Evolutionary conservation across 2,329 filamentous ascomycete genomes (phyloP), one percentile per base, ranked within the genome.

Genomic region (Emericellopsis cladophorae): DNA sequence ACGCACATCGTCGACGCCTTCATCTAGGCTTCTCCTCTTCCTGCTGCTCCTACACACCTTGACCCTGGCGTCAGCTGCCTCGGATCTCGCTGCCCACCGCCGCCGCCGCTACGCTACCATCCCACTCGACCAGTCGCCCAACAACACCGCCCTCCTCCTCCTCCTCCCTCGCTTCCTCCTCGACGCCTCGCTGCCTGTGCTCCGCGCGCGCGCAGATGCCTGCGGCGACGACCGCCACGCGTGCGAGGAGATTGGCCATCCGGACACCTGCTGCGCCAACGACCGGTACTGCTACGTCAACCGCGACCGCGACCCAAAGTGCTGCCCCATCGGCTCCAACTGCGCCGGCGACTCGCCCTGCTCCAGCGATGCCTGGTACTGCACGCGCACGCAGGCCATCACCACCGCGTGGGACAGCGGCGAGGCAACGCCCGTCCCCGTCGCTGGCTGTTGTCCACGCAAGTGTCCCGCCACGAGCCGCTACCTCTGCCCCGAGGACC

Each of bases 241-340:
- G 10, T 43, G 42, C 43, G 55, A 64, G 39, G 67, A 70, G 37
- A 51, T 69, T 31, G 56, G 58, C 24, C 51, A 55, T 36, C 47
- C 52, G 10, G 52, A 55, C 18, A 40, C 50, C 7, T 72, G 68
- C 56, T 72, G 68, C 49, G 44, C 50, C 16, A 64, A 71, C 46
- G 50, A 57, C 14, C 50, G 54, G 35, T 72, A 70, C 51, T 72
- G 68, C 54, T 67, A 66, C 48, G 43, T 70, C 41, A 57, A 61
- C 47, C 47, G 49, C 6, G 46, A 48, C 16, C 53, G 52, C 40
- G 45, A 51, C 4, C 45, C 58, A 5, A 52, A 52, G 39, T 71
- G 68, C 54, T 72, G 68, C 46, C 54, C 56, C 26, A 55, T 65
- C 44, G 62, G 63, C 22, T 63, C 58, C 39, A 52, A 60, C 45